Evolutionary conservation across 202 grass and related monocot genomes (phyloP), one percentile per base, ranked within the genome.

Genomic region (Carex arenaria): DNA sequence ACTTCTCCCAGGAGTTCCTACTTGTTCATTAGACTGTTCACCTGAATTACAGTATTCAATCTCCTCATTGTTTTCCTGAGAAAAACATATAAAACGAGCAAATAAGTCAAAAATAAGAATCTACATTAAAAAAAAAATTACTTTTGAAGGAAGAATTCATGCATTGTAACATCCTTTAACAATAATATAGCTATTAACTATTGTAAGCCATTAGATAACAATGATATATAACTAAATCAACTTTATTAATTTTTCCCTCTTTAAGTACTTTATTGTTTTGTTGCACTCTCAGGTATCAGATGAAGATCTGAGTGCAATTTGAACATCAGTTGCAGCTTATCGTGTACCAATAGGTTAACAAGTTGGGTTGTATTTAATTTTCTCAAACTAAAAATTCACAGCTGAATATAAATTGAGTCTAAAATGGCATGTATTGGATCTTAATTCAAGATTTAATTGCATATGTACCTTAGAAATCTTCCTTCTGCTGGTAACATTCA

Each of bases 401-500:
- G 8, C 12, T 74, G 1, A 26, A 19, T 45, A 74, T 15, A 53
- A 54, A 26, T 51, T 70, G 11, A 73, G 45, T 73, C 18, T 7
- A 73, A 73, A 73, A 73, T 23, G 69, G 20, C 69, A 23, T 47
- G n/a, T 68, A 66, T 40, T 51, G 5, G 18, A 31, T 17, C 71
- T 74, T 54, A 74, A 18, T 53, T 74, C 53, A 54, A 34, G 12
- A 3, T 28, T 72, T 54, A 74, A 20, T 74, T 31, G 26, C 52
- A 56, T 8, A 5, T 9, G 49, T 76, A 61, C 84, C 62, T 80
- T 84, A 82, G 75, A 31, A 34, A 82, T 66, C 84, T 91, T 98
- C 84, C 92, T 98, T 91, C 92, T 82, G 71, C 86, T 94, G 26
- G 92, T 98, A 83, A 98, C 92, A 83, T 93, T 83, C 65, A 93